Evolutionary conservation across 2,329 filamentous ascomycete genomes (phyloP).

Genomic region (Lanzia echinophila): DNA sequence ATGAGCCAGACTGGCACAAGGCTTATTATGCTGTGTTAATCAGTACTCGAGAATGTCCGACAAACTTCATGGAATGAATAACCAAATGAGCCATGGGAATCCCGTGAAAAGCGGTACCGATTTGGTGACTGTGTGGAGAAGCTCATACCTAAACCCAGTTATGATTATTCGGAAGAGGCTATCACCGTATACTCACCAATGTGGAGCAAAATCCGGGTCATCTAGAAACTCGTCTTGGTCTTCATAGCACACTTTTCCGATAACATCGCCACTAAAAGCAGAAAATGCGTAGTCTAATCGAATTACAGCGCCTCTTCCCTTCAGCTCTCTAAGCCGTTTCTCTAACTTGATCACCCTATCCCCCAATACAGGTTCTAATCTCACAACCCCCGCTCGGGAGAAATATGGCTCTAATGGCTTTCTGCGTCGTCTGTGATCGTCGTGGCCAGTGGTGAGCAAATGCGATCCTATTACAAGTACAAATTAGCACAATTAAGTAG

Average conservation of each 20-base stretch:
- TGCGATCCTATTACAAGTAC: neutral
- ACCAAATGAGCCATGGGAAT: constrained; percentile 11
- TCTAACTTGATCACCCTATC: neutral
- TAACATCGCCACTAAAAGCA: constrained; percentile 9
- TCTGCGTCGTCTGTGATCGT: constrained; percentile 13
- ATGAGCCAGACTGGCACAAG: constrained; percentile 1
- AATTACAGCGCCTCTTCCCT: constrained; percentile 3
- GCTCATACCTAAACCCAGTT: constrained; percentile 7
- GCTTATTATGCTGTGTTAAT: neutral
- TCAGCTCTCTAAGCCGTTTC: constrained; percentile 2
- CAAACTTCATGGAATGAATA: neutral
- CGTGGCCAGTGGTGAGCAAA: constrained; percentile 9
- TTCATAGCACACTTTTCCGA: constrained; percentile 2
- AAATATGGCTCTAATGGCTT: constrained; percentile 14
- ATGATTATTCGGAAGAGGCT: neutral
- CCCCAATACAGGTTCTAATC: neutral
- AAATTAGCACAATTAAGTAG: neutral
- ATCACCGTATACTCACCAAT: neutral
- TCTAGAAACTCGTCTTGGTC: neutral
- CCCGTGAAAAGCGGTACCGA: constrained; percentile 19
- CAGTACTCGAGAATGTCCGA: neutral
- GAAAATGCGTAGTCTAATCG: constrained; percentile 11
- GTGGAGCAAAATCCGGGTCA: constrained; percentile 3
- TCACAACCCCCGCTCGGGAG: constrained; percentile 7
- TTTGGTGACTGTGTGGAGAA: constrained; percentile 21